Evolutionary conservation across 306 rosid species (phyloP), one percentile per base, ranked within the genome.

Genomic region (Trifolium pratense): DNA sequence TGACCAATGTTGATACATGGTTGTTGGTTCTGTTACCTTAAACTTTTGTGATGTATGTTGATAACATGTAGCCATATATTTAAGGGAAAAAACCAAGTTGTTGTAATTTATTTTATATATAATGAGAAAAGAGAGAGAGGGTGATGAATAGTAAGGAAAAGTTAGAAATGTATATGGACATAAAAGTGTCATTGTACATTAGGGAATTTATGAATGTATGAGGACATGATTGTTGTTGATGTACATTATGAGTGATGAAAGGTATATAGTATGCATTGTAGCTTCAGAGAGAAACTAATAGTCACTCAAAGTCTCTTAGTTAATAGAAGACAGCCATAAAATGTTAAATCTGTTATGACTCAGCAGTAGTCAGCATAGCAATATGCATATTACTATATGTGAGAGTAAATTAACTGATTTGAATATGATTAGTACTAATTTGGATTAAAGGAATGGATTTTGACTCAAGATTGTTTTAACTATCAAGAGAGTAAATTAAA

Each of bases 81-180:
- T 56, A 23, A 45, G 53, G 31, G 14, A 5, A 31, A 34, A 71
- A 71, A 26, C 18, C 14, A 62, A 62, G 56, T 56, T 61, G 56
- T 14, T 42, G 48, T n/a, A 11, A 45, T 53, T 14, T 71, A 14
- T 49, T 31, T 42, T 17, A 36, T 63, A 37, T 63, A 36, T 36
- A 49, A 39, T 18, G 69, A 40, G 52, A 40, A 13, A 64, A 5
- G 5, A 13, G 26, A 48, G 72, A 26, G 15, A 15, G 65, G 4
- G 42, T 9, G 37, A 67, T 5, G 46, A 66, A 46, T 21, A 66
- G 18, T 25, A 53, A 13, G 39, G 55, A 69, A 51, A 61, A 42
- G 76, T 68, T 75, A 16, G 2, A 26, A 20, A 80, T 75, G 84
- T 32, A 75, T 64, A 3, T 16, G 59, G 84, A 75, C 81, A 81